phyloP scores from a whole-genome alignment of 192 early-diverging fungal genomes.

The Dimargaris xerosporica region DNA sequence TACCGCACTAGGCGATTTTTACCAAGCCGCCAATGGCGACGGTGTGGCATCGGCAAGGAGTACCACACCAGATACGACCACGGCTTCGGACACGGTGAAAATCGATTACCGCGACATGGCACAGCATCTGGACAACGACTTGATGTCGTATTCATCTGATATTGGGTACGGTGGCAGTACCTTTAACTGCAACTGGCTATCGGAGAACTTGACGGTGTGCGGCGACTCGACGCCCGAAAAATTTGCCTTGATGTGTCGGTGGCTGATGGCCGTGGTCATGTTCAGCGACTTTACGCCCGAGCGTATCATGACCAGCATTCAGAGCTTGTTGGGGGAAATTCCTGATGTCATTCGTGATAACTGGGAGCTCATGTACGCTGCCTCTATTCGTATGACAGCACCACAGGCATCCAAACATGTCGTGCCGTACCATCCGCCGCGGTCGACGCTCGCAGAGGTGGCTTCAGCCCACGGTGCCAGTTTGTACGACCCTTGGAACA shows the following conservation, averaged over 20 bases:
- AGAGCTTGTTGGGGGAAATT: conserved; percentile 54
- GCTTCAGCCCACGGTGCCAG: too few species aligned
- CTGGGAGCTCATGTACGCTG: conserved; percentile 28
- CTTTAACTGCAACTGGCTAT: conserved; percentile 30
- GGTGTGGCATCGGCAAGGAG: not conserved
- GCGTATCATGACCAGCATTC: conserved; percentile 46
- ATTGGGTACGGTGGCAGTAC: conserved; percentile 29
- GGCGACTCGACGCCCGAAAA: conserved; percentile 20
- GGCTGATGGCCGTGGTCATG: conserved; percentile 36
- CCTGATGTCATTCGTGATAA: conserved; percentile 52
- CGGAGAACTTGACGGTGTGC: conserved; percentile 42
- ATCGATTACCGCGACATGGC: conserved; percentile 16
- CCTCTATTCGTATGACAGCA: conserved; percentile 26
- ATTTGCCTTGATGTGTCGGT: conserved; percentile 24
- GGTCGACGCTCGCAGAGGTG: too few species aligned
- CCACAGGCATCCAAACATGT: conserved; percentile 15
- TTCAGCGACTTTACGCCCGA: conserved; percentile 53
- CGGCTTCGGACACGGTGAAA: not conserved
- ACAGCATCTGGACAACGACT: conserved; percentile 28
- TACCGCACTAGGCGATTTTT: conserved; percentile 22
- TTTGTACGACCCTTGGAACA: conserved; percentile 24
- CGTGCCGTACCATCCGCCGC: conserved; percentile 4
- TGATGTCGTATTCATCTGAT: conserved; percentile 24
- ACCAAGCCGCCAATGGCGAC: not conserved
- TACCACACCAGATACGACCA: conserved; percentile 13